Evolutionary conservation across 306 rosid species (phyloP), one percentile per base, ranked within the genome.

Genomic region (Trifolium pratense): DNA sequence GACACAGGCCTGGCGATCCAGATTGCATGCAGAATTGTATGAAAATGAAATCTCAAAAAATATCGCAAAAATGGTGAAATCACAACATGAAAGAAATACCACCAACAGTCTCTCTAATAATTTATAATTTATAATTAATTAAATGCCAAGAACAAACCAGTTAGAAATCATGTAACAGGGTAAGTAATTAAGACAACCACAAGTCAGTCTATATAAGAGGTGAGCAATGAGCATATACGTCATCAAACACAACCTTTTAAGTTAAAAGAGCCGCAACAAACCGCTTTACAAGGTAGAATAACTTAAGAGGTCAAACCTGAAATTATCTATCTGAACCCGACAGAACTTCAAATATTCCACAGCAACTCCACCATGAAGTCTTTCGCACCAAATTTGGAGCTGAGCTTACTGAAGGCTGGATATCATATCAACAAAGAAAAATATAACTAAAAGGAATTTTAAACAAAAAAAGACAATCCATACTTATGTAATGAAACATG

Each of bases 281-380:
- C 43, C 58, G 68, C 11, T 51, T 64, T 21, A 70, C 49, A 17
- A 36, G 60, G 75, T 55, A 80, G 43, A 48, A 72, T 37, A 71
- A 64, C 36, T 70, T 40, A 81, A 43, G 51, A 67, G 49, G 15
- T 16, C 66, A 74, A 78, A 91, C 97, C 97, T 91, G 89, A 82
- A 73, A 32, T 91, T 61, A 94, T 94, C 89, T 45, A 51, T 78
- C 32, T 60, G 86, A 77, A 79, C 90, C 86, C 34, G 83, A 80
- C 46, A 91, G 59, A 72, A 69, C 59, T 42, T 89, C 97, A 67
- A 88, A 83, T 83, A 94, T 79, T 70, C 99, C 99, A 72, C 99
- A 94, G 82, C 99, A 94, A 90, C 74, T 82, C 78, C 79, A 79
- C 83, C 86, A 84, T 29, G 89, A 80, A 73, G 95, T 75, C 82